These are phyloP conservation scores for Lactarius tabidus DNA, from an alignment of 768 basidiomycete species.

Conservation along the genomic window DNA sequence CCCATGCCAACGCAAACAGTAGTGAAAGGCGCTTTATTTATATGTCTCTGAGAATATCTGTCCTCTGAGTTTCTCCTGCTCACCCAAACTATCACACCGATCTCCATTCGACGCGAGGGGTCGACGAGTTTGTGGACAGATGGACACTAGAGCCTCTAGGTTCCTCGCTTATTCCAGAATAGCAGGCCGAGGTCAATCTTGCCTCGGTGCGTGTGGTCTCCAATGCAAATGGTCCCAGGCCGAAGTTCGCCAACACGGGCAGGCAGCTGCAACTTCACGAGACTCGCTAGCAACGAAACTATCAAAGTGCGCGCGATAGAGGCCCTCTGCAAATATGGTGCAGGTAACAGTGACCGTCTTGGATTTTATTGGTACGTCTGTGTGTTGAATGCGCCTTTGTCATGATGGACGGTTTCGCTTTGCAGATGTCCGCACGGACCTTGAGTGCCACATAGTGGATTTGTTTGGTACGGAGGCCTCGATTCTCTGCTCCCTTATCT, in stretches of 20 bases:
- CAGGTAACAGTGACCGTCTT: slow-evolving; percentile 93
- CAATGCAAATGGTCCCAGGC: slow-evolving; percentile 81
- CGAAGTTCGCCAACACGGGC: slow-evolving; percentile 63
- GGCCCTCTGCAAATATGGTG: slow-evolving; percentile 81
- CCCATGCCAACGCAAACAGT: no score
- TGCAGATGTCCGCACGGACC: slow-evolving; percentile 83
- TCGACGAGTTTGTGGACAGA: slow-evolving; percentile 92
- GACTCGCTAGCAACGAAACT: slow-evolving; percentile 79
- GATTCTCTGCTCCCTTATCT: background rate
- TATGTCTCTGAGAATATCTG: slow-evolving; percentile 75
- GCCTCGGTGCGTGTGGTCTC: slow-evolving; percentile 71
- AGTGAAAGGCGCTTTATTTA: no score
- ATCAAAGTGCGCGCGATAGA: slow-evolving; percentile 85
- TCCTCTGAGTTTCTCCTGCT: background rate
- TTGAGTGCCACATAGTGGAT: slow-evolving; percentile 44
- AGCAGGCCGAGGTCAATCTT: slow-evolving; percentile 67
- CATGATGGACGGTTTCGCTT: background rate
- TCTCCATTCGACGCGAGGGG: slow-evolving; percentile 61
- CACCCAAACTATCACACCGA: background rate
- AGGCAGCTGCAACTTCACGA: slow-evolving; percentile 84
- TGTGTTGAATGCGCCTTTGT: background rate
- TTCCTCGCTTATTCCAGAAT: slow-evolving; percentile 52
- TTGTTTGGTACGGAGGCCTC: background rate
- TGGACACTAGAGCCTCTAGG: slow-evolving; percentile 87
- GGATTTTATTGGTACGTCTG: slow-evolving; percentile 86